phyloP scores from a whole-genome alignment of 495 filamentous ascomycete genomes.

The Tetracladium setigerum region DNA sequence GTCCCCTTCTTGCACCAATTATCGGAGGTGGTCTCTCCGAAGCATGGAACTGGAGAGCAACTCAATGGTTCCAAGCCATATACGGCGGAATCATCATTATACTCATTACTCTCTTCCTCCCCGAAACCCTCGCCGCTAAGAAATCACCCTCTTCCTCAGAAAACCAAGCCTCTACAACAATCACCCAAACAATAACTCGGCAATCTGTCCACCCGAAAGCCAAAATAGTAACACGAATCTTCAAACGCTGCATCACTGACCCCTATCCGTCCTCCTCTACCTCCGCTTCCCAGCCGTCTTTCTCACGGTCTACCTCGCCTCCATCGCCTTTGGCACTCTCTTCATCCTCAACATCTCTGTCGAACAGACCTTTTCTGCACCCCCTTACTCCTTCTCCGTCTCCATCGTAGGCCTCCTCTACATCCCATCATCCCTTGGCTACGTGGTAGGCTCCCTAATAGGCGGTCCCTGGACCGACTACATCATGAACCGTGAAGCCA shows the following conservation, averaged over 20 bases:
- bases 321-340: conserved; percentile 72
- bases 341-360: conserved; percentile 87
- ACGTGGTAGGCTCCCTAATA: conserved; percentile 60
- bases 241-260: conserved; percentile 68
- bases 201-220: conserved; percentile 52
- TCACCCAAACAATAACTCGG: conserved; percentile 55
- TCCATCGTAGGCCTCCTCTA: conserved; percentile 77
- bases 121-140: conserved; percentile 52
- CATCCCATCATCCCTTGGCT: conserved; percentile 73
- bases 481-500: conserved; percentile 82
- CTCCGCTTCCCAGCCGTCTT: conserved; percentile 75
- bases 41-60: conserved; percentile 71
- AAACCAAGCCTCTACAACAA: conserved; percentile 20
- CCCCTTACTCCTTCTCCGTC: conserved; percentile 68
- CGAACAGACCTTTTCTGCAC: conserved; percentile 60
- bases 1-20: conserved; percentile 79
- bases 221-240: conserved; percentile 38
- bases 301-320: conserved; percentile 74
- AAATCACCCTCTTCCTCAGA: conserved; percentile 9
- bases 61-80: conserved; percentile 77
- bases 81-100: conserved; percentile 62
- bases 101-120: conserved; percentile 59
- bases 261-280: conserved; percentile 69
- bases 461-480: conserved; percentile 83
- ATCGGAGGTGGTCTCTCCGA: conserved; percentile 73